phyloP scores from a whole-genome alignment of 1,284 basidiomycete species.

The Singerocomus rubriflavus region DNA sequence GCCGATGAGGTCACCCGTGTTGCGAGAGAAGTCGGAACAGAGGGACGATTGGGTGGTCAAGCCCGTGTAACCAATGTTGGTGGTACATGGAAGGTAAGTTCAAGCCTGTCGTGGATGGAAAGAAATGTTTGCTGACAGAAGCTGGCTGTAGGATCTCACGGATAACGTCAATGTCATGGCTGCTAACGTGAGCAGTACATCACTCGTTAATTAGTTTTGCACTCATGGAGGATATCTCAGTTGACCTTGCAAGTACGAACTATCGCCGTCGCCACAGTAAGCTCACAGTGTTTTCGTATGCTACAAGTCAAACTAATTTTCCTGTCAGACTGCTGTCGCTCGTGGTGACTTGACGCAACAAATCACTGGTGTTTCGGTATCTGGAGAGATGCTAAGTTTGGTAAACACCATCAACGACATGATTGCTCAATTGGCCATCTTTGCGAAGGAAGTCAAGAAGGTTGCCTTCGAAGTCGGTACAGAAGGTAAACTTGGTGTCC shows the following conservation, averaged over 20 bases:
- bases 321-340: constrained; percentile 80
- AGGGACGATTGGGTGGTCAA: constrained; percentile 85
- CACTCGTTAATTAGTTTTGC: neutral
- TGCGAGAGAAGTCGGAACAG: constrained; percentile 89
- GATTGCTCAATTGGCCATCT: constrained; percentile 95
- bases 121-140: neutral
- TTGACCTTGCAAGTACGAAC: constrained; percentile 94
- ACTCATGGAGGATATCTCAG: constrained; percentile 37
- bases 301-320: constrained; percentile 6
- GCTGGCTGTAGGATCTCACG: constrained; percentile 64
- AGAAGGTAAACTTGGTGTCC: constrained; percentile 95
- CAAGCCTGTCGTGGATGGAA: constrained; percentile 27
- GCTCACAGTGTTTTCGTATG: neutral
- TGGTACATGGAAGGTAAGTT: constrained; percentile 88
- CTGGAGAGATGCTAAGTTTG: constrained; percentile 93
- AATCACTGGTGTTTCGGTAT: constrained; percentile 88
- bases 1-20: constrained; percentile 88
- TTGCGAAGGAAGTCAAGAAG: constrained; percentile 92
- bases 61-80: constrained; percentile 89
- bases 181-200: constrained; percentile 55
- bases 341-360: constrained; percentile 93
- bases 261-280: constrained; percentile 86
- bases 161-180: constrained; percentile 94
- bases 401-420: constrained; percentile 95
- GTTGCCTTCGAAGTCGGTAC: constrained; percentile 95